These are phyloP conservation scores for Fraxinus ornus DNA, from an alignment of 305 asterid genomes.

Conservation along the genomic window DNA sequence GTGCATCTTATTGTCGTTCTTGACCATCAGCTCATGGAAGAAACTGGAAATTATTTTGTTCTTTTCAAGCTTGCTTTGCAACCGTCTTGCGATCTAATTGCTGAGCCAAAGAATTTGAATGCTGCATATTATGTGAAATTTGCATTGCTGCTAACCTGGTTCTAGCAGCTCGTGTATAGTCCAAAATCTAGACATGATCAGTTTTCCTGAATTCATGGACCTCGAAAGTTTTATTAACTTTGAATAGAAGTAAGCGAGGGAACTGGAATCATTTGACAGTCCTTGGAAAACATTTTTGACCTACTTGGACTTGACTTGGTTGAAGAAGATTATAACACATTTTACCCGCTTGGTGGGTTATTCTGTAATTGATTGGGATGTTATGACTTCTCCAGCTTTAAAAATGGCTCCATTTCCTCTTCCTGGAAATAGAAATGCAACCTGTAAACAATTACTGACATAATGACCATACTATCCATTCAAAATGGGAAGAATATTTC, in stretches of 20 bases:
- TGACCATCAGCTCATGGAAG: background rate
- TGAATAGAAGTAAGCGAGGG: background rate
- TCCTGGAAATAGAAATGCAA: slow-evolving; percentile 34
- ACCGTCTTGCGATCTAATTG: background rate
- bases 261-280: background rate
- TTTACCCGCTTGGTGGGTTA: slow-evolving; percentile 2
- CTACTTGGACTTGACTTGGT: background rate
- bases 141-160: background rate
- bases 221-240: background rate
- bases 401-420: slow-evolving; percentile 33
- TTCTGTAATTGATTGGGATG: slow-evolving; percentile 23
- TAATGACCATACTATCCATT: slow-evolving; percentile 15
- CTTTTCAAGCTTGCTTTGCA: background rate
- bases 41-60: no score
- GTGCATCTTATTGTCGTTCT: background rate
- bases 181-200: background rate
- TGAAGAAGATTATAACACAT: background rate
- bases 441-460: slow-evolving; percentile 4
- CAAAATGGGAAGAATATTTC: background rate
- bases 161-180: background rate
- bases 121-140: background rate
- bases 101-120: background rate
- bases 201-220: background rate
- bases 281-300: background rate
- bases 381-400: slow-evolving; percentile 34